phyloP scores from a whole-genome alignment of 345 rosid species.

The Boechera retrofracta region DNA sequence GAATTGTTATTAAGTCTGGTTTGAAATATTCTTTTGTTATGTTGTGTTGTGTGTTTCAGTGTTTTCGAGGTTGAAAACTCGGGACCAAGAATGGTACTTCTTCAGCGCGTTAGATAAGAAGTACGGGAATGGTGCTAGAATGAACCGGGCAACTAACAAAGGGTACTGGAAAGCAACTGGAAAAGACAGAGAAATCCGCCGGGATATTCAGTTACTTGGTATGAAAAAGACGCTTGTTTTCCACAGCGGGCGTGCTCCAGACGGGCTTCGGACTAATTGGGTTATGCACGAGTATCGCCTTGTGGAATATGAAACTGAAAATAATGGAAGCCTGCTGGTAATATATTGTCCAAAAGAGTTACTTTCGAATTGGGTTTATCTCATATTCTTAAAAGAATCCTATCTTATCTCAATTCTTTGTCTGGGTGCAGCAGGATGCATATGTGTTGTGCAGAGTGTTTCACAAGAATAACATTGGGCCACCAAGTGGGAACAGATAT shows the following conservation, averaged over 20 bases:
- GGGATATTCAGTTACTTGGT: constrained; percentile 57
- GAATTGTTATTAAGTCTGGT: constrained; percentile 7
- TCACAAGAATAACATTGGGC: constrained; percentile 89
- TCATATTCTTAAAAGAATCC: not conserved
- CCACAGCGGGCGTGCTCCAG: constrained; percentile 86
- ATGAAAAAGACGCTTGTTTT: constrained; percentile 93
- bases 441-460: constrained; percentile 92
- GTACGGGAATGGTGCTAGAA: constrained; percentile 82
- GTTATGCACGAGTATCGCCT: constrained; percentile 97
- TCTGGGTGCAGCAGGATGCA: constrained; percentile 55
- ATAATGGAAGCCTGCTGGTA: constrained; percentile 60
- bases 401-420: constrained; percentile 14
- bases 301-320: constrained; percentile 64
- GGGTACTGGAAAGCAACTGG: constrained; percentile 99
- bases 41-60: constrained; percentile 47
- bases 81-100: constrained; percentile 97
- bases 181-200: constrained; percentile 73
- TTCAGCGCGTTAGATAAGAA: constrained; percentile 80
- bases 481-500: constrained; percentile 83
- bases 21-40: not conserved
- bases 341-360: not conserved
- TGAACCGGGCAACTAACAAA: constrained; percentile 78
- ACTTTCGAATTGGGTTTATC: not conserved
- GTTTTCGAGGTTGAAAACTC: constrained; percentile 70
- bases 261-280: constrained; percentile 87